These are phyloP conservation scores for Pyronema domesticum DNA, from an alignment of 495 filamentous ascomycete genomes.

Conservation along the genomic window DNA sequence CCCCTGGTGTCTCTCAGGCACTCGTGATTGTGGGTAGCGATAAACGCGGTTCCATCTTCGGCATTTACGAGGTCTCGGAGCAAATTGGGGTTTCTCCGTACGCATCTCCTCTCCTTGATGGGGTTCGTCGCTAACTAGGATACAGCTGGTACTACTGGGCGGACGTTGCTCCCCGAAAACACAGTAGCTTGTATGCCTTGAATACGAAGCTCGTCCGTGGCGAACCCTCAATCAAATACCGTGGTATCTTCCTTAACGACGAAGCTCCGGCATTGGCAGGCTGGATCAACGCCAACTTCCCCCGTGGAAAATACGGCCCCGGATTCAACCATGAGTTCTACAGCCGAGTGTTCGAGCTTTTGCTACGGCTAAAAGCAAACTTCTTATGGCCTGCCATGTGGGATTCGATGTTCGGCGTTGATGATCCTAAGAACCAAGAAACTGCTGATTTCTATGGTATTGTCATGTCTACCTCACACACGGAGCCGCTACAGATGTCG, in stretches of 20 bases:
- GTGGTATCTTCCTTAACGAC: constrained; percentile 66
- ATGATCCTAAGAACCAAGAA: constrained; percentile 48
- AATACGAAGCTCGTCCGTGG: constrained; percentile 37
- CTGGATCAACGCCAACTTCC: constrained; percentile 43
- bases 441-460: constrained; percentile 56
- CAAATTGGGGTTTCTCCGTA: constrained; percentile 55
- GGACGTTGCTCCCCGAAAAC: constrained; percentile 41
- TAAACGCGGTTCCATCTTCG: constrained; percentile 52
- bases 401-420: constrained; percentile 51
- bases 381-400: constrained; percentile 61
- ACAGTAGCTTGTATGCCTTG: constrained; percentile 38
- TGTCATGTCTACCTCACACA: constrained; percentile 54
- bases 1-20: constrained; percentile 38
- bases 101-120: neutral
- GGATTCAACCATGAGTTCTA: constrained; percentile 50
- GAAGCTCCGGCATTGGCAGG: constrained; percentile 54
- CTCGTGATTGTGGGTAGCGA: constrained; percentile 54
- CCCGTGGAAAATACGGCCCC: constrained; percentile 34
- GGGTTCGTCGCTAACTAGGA: neutral
- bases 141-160: constrained; percentile 52
- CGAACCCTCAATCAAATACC: constrained; percentile 51
- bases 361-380: constrained; percentile 51
- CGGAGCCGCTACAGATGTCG: constrained; percentile 55
- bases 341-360: constrained; percentile 49
- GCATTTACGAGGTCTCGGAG: constrained; percentile 55